Evolutionary conservation across 495 filamentous ascomycete genomes (phyloP), one percentile per base, ranked within the genome.

Genomic region (Podospora pseudocomata): DNA sequence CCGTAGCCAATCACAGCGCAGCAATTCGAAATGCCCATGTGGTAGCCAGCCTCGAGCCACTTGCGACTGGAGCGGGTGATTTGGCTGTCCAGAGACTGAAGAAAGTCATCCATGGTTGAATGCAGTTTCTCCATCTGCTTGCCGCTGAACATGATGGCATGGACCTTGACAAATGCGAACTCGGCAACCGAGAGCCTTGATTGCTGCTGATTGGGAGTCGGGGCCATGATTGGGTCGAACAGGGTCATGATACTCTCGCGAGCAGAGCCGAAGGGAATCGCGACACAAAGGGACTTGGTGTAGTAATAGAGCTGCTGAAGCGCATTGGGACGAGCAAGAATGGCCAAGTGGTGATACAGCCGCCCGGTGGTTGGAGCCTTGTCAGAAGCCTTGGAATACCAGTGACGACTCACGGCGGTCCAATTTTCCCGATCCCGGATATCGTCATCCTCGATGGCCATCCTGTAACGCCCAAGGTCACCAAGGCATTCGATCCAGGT

Each of bases 401-500:
- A 97, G 49, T 87, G 87, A 20, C 89, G 79, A 5, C 90, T 89
- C 0, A 96, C 89, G 0, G 83, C 84, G 11, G 89, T 89, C 93
- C 94, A 97, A 1, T 86, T 79, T 59, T 96, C 92, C 0, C 90
- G 84, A 58, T 94, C 91, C 13, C 84, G 79, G 20, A 88, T 78
- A 64, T 92, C 87, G 44, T 86, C 83, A 62, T 93, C 89, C 73
- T 94, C 90, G 30, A 94, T 88, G 1, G 91, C 91, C 90, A 94
- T 93, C 0, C 81, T 66, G 56, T 84, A 84, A 4, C 81, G 77
- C 0, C 86, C 90, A 3, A 95, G 77, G 75, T 95, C 92, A 0
- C 92, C 92, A 0, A 97, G 81, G 71, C 92, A 96, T 70, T 97
- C 93, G 27, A 96, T 91, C 93, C 94, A 97, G 0, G 90, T 96